A percentile compares a stretch with the other conserved stretches of the same genome.
Evolutionary conservation across 768 basidiomycete genomes (phyloP).

Genomic region (Suillus hirtellus): DNA sequence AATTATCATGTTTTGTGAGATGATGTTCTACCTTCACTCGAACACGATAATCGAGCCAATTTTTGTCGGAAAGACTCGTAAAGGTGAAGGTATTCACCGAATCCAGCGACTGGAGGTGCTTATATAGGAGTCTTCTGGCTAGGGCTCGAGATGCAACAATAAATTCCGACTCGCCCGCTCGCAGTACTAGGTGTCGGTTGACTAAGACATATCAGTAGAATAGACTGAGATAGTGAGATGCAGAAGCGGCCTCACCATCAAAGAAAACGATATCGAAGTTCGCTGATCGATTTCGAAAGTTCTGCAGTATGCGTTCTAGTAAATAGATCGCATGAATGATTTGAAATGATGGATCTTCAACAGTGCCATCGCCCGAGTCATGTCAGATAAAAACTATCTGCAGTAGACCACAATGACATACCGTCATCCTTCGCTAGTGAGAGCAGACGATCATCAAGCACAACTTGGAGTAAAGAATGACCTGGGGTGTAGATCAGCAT

Average conservation of each 20-base stretch:
- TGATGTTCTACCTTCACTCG: conserved; percentile 39
- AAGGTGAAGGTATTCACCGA: conserved; percentile 49
- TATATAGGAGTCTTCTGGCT: conserved; percentile 51
- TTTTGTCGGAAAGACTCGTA: conserved; percentile 41
- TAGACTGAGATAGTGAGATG: neutral
- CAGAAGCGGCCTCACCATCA: conserved; percentile 38
- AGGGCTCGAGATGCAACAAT: conserved; percentile 48
- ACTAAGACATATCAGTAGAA: conserved; percentile 32
- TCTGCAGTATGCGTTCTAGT: conserved; percentile 51
- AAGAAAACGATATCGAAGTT: conserved; percentile 69
- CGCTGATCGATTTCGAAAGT: conserved; percentile 50
- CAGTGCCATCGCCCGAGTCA: neutral
- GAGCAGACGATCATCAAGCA: conserved; percentile 62
- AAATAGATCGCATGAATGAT: conserved; percentile 58
- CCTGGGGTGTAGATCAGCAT: conserved; percentile 38
- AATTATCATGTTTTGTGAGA: neutral
- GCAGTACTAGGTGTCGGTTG: conserved; percentile 42
- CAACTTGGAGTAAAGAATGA: conserved; percentile 58
- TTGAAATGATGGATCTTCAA: conserved; percentile 56
- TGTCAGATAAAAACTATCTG: neutral
- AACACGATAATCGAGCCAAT: conserved; percentile 48
- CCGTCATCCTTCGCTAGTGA: conserved; percentile 52
- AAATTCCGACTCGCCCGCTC: conserved; percentile 37
- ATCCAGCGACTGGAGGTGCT: conserved; percentile 45
- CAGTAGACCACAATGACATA: conserved; percentile 22